Percentiles rank a stretch among this genome's conserved stretches.
phyloP scores from a whole-genome alignment of 2,329 filamentous ascomycete species.

The Ophiocordyceps robertsii region DNA sequence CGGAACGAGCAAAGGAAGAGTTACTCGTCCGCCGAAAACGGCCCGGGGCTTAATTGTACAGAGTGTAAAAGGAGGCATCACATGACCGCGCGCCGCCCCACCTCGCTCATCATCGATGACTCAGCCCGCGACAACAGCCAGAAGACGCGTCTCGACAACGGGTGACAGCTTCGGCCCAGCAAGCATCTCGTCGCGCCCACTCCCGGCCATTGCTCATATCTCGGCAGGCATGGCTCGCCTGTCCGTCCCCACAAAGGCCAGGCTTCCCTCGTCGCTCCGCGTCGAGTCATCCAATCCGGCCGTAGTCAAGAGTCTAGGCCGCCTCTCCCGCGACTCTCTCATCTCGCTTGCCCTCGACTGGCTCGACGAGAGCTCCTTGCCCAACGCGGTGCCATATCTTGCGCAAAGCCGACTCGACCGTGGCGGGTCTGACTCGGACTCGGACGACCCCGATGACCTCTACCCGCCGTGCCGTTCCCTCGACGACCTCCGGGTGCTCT shows the following conservation, averaged over 20 bases:
- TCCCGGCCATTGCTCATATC: not conserved
- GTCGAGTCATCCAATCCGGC: conserved; percentile 51
- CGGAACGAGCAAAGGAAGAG: no score
- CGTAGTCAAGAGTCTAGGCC: conserved; percentile 52
- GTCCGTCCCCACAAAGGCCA: conserved; percentile 57
- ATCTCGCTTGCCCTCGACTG: conserved; percentile 62
- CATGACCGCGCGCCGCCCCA: no score
- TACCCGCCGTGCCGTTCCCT: conserved; percentile 56
- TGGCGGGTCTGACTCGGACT: conserved; percentile 4
- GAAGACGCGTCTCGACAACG: no score
- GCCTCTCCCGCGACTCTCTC: conserved; percentile 59
- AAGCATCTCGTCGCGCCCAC: not conserved
- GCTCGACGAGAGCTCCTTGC: conserved; percentile 54
- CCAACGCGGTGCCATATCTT: conserved; percentile 31
- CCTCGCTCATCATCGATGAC: no score
- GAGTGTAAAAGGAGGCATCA: not conserved
- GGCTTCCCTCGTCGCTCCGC: conserved; percentile 57
- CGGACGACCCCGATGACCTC: conserved; percentile 46
- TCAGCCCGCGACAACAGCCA: no score
- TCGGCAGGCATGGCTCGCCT: conserved; percentile 33
- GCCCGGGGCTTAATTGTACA: not conserved
- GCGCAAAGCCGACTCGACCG: conserved; percentile 7
- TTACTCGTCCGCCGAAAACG: no score
- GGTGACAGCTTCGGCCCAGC: not conserved
- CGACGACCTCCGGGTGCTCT: conserved; percentile 52